Evolutionary conservation across 164 flowering plant genomes (phyloP).

Genomic region (Litsea cubeba): DNA sequence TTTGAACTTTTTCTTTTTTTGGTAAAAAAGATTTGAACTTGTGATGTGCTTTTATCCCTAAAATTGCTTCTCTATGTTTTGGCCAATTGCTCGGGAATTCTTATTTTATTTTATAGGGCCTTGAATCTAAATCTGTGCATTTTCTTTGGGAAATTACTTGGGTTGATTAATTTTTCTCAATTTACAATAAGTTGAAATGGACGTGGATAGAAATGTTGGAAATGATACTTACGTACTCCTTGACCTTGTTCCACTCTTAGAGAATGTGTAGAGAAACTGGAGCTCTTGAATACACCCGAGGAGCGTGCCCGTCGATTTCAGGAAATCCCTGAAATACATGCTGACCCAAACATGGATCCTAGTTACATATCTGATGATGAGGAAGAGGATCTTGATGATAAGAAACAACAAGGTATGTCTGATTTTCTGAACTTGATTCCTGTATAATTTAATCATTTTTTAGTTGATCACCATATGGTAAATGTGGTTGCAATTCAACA

Average conservation of each 20-base stretch:
- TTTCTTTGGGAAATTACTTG: background rate
- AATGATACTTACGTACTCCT: conserved; percentile 31
- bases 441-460: background rate
- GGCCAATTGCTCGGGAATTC: no score
- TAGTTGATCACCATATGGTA: background rate
- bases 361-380: conserved; percentile 82
- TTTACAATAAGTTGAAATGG: background rate
- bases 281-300: conserved; percentile 71
- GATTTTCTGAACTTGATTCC: conserved; percentile 5
- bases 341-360: conserved; percentile 94
- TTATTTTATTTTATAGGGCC: no score
- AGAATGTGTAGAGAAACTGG: conserved; percentile 90
- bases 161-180: background rate
- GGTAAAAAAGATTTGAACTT: no score
- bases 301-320: conserved; percentile 82
- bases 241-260: conserved; percentile 76
- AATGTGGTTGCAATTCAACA: conserved; percentile 25
- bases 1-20: no score
- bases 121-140: no score
- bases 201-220: background rate
- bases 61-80: no score
- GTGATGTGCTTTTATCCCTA: no score
- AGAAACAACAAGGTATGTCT: conserved; percentile 50
- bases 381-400: conserved; percentile 50
- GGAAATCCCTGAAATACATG: conserved; percentile 78